Percentiles rank a stretch among this genome's conserved stretches.
Conservation (phyloP, 202 grass and related monocot species). For the Cymbopogon flexuosus region DNA sequence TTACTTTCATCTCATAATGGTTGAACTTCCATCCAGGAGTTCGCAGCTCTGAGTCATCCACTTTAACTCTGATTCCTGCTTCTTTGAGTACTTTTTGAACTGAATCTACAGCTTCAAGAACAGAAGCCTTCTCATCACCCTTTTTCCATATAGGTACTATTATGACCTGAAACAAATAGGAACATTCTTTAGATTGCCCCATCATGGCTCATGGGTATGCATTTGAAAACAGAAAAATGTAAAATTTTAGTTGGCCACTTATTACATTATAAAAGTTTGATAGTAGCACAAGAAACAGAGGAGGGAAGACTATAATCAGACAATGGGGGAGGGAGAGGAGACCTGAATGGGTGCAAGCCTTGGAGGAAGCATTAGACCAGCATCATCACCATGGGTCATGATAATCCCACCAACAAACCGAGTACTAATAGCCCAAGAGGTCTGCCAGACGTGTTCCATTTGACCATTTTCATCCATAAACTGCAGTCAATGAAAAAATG, state of each 20-base stretch:
- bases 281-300: neutral
- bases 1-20: conserved; percentile 99
- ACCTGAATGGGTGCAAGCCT: conserved; percentile 95
- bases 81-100: conserved; percentile 61
- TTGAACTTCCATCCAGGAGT: conserved; percentile 96
- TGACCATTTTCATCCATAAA: conserved; percentile 96
- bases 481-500: conserved; percentile 33
- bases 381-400: conserved; percentile 96
- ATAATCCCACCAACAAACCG: conserved; percentile 93
- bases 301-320: neutral
- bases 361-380: conserved; percentile 94
- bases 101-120: conserved; percentile 73
- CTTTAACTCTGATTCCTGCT: conserved; percentile 85
- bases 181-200: conserved; percentile 15
- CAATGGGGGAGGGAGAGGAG: neutral
- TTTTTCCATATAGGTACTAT: conserved; percentile 97
- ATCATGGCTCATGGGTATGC: neutral
- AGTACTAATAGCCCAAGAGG: conserved; percentile 97
- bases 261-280: neutral
- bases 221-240: neutral
- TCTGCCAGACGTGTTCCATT: conserved; percentile 91
- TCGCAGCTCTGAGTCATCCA: conserved; percentile 72
- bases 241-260: conserved; percentile 3
- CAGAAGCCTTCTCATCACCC: conserved; percentile 55
- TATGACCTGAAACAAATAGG: conserved; percentile 51